Percentiles rank a stretch among this genome's conserved stretches.
phyloP scores from a whole-genome alignment of 768 basidiomycete genomes.

The Pleurotus giganteus region DNA sequence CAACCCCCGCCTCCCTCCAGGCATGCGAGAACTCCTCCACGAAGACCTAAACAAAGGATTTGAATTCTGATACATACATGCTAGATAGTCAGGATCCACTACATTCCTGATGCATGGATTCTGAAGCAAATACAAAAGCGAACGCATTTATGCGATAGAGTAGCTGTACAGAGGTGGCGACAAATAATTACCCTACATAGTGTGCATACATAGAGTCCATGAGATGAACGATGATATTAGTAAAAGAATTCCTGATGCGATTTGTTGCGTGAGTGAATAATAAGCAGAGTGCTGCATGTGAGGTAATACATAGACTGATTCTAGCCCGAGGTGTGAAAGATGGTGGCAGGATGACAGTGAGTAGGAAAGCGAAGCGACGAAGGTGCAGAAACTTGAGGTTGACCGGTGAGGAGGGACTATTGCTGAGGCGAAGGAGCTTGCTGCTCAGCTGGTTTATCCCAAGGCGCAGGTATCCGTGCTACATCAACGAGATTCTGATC shows the following conservation, averaged over 20 bases:
- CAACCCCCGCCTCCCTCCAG: conserved; percentile 79
- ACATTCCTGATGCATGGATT: not conserved
- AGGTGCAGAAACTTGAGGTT: too few species aligned
- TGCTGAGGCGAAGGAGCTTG: conserved; percentile 1
- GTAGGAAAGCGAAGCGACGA: conserved; percentile 4
- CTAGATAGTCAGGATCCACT: too few species aligned
- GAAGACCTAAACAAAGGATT: conserved; percentile 87
- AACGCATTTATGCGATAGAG: too few species aligned
- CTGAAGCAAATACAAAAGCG: not conserved
- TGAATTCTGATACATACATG: conserved; percentile 58
- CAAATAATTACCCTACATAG: conserved; percentile 7
- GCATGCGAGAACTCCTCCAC: conserved; percentile 84
- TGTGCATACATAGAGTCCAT: conserved; percentile 7
- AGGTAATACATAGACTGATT: not conserved
- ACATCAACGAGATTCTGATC: conserved; percentile 81
- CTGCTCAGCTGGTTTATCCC: conserved; percentile 35
- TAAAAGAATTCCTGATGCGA: not conserved
- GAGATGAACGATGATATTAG: not conserved
- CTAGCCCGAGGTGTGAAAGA: conserved; percentile 2
- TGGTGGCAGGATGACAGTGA: not conserved
- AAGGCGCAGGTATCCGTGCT: conserved; percentile 67
- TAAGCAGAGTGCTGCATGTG: not conserved
- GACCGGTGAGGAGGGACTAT: too few species aligned
- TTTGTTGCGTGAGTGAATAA: not conserved
- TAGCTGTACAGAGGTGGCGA: too few species aligned